Conservation (phyloP, 2,329 filamentous ascomycete genomes). For the Bretziella fagacearum region DNA sequence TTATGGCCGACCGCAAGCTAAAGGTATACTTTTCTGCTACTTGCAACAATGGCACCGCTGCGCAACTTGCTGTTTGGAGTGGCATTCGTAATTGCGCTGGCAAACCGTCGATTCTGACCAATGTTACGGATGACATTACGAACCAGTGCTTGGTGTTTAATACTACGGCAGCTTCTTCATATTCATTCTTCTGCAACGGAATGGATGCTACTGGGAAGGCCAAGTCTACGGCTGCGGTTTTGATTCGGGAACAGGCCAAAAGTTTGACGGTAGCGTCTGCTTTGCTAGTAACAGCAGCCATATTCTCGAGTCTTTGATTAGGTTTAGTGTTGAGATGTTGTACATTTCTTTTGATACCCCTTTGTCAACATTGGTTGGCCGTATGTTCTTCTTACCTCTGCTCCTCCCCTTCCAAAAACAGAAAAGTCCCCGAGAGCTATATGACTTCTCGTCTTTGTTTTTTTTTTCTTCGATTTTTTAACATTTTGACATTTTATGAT, state of each 20-base stretch:
- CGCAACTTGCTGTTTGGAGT: slow-evolving; percentile 25
- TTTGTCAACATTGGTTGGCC: too few species aligned
- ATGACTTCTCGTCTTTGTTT: neutral
- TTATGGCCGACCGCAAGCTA: slow-evolving; percentile 13
- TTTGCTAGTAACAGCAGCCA: slow-evolving; percentile 9
- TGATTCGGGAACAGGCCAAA: slow-evolving; percentile 10
- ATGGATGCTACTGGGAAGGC: slow-evolving; percentile 13
- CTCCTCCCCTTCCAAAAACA: neutral
- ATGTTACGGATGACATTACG: slow-evolving; percentile 20
- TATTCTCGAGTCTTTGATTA: slow-evolving; percentile 11
- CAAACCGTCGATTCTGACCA: slow-evolving; percentile 51
- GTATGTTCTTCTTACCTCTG: neutral
- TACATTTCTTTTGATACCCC: slow-evolving; percentile 1
- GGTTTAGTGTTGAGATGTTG: neutral
- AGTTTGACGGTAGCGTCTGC: slow-evolving; percentile 7
- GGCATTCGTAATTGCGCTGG: slow-evolving; percentile 51
- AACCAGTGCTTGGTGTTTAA: slow-evolving; percentile 14
- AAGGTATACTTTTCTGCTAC: slow-evolving; percentile 13
- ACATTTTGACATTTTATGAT: slow-evolving; percentile 7
- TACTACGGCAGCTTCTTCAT: slow-evolving; percentile 11
- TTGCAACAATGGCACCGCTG: slow-evolving; percentile 16
- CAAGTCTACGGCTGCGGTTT: slow-evolving; percentile 5
- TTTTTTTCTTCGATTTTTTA: slow-evolving; percentile 1
- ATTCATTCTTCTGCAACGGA: slow-evolving; percentile 13
- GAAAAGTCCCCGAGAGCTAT: neutral